Base-by-base conservation (phyloP, 164 flowering plant genomes). In the Tetracentron sinense region DNA sequence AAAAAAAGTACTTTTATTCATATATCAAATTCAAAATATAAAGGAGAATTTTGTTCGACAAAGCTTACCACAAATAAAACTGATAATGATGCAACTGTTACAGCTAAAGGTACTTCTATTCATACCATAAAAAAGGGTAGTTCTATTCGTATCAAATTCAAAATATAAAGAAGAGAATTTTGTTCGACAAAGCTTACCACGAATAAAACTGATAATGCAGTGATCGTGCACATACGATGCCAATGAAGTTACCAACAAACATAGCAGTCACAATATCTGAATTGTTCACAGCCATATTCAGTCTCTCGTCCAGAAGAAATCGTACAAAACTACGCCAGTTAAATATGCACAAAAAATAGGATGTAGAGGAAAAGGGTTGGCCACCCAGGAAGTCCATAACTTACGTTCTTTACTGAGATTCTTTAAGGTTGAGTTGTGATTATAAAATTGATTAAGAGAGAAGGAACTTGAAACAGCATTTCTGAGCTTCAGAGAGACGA, bases 121-220 rank as follows among this genome's bases (percentile, higher is more conserved):
- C 16, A 21, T 5, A 22, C 15, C n/a, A n/a, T n/a, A n/a, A n/a
- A n/a, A n/a, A 16, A 38, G 14, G 44, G 44, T 3, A 38, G 44
- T 51, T 20, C 12, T 25, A n/a, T 3, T 22, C 16, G 10, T 5
- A 51, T 51, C 54, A 20, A 51, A 38, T 38, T 8, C 14, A 8
- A 8, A 8, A 38, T 38, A 38, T 38, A 38, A 38, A 38, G 14
- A 42, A 56, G 16, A 23, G 29, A 53, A 22, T 1, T 8, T 20
- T 42, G 31, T 2, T 11, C 27, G 20, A 49, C 58, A 66, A 17
- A 64, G 66, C 79, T 68, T 73, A 90, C 98, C 98, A 93, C 10
- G 94, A 87, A 72, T 93, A 93, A 73, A 93, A 93, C 61, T 93
- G 97, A 74, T 93, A 90, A 81, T 94, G 97, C 72, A 94, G 75